A percentile compares a stretch with the other conserved stretches of the same genome.
Evolutionary conservation across 192 early-diverging fungal species (phyloP).

Genomic region (Umbelopsis ramanniana): DNA sequence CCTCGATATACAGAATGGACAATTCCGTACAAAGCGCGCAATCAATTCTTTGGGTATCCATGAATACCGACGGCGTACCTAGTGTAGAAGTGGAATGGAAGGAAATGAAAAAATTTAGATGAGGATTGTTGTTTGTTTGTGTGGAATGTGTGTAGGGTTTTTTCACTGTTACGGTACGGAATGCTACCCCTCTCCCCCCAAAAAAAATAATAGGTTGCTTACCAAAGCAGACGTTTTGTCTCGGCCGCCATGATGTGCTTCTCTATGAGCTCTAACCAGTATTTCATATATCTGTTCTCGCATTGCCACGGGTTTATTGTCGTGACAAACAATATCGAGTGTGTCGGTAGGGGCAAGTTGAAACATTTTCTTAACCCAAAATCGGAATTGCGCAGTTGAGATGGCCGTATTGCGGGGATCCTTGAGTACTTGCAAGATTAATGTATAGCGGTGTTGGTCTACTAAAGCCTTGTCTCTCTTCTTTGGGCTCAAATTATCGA

Average conservation of each 20-base stretch:
- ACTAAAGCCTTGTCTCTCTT: conserved; percentile 58
- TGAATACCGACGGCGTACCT: conserved; percentile 42
- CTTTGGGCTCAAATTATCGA: conserved; percentile 52
- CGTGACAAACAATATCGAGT: conserved; percentile 49
- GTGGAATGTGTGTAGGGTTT: neutral
- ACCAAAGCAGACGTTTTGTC: conserved; percentile 62
- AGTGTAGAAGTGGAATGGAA: neutral
- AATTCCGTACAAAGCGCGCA: conserved; percentile 43
- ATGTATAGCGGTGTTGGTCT: conserved; percentile 49
- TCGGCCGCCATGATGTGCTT: conserved; percentile 57
- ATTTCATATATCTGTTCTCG: conserved; percentile 57
- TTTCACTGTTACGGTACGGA: neutral
- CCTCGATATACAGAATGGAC: conserved; percentile 44
- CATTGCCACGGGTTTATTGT: conserved; percentile 56
- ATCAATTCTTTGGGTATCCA: conserved; percentile 48
- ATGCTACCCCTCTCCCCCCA: neutral
- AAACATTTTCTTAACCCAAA: conserved; percentile 65
- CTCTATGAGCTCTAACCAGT: conserved; percentile 49
- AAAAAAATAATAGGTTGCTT: neutral
- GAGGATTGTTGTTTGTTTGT: conserved; percentile 8
- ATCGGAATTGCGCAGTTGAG: conserved; percentile 58
- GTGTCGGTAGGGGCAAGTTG: conserved; percentile 39
- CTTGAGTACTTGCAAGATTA: conserved; percentile 53
- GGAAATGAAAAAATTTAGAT: conserved; percentile 1
- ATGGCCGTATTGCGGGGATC: conserved; percentile 56